phyloP scores from a whole-genome alignment of 139 green algal species.

The Pleodorina starrii region DNA sequence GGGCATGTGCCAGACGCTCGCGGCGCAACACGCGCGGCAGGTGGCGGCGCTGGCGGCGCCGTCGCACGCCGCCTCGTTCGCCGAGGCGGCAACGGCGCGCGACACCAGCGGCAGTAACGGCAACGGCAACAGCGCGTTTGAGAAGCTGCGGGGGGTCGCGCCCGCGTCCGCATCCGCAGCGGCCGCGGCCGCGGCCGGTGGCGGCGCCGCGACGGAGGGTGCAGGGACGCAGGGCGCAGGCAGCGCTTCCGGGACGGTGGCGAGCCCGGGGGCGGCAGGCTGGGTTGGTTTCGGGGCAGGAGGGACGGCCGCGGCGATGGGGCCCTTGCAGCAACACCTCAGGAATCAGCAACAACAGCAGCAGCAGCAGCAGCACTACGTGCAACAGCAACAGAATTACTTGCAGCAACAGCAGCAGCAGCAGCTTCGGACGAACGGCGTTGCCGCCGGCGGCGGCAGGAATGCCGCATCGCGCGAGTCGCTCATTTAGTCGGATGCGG shows the following conservation, averaged over 20 bases:
- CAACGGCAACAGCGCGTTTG: no score
- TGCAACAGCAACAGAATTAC: no score
- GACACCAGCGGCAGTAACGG: no score
- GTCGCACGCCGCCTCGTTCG: neutral
- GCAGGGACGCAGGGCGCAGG: neutral
- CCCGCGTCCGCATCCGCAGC: neutral
- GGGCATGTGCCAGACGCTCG: slow-evolving; percentile 31
- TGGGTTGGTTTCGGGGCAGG: neutral
- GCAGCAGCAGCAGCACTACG: neutral
- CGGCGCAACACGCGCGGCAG: neutral
- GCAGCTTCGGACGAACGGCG: no score
- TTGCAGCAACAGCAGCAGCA: no score
- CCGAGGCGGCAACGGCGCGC: neutral
- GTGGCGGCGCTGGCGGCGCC: neutral
- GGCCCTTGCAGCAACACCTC: neutral
- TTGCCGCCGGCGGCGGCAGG: no score
- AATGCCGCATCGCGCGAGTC: no score
- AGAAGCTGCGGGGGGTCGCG: neutral
- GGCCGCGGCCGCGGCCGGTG: neutral
- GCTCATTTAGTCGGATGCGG: no score
- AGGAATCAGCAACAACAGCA: neutral
- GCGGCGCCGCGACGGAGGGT: neutral
- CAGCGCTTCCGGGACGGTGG: no score
- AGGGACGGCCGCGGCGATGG: neutral
- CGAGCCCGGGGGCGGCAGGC: neutral